Evolutionary conservation across 2,329 filamentous ascomycete species (phyloP), one percentile per base, ranked within the genome.

Genomic region (Paraphaeosphaeria minitans): DNA sequence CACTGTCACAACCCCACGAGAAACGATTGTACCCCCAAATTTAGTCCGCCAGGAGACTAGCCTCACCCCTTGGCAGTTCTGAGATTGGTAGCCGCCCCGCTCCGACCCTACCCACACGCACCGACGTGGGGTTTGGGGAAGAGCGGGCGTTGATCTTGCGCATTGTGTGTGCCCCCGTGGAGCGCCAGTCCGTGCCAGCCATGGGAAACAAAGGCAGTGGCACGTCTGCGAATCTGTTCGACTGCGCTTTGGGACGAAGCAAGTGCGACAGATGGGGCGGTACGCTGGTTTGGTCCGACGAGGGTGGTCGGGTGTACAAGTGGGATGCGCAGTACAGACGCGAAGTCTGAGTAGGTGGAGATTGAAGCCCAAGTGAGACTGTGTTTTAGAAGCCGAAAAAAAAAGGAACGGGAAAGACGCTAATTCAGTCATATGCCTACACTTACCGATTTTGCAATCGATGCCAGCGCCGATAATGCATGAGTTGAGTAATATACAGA

Each of bases 11-110:
- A 9, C 16, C 43, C 22, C 22, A 8, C 19, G 24, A 48, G 16
- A 48, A 7, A 6, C 10, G 27, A 53, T 63, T 75, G 66, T 75
- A 60, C 67, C 61, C 62, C 66, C 67, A 72, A 68, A 64, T 66
- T 73, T 76, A 76, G 73, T 74, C 74, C 59, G 57, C 72, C 60
- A 55, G 62, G 68, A 67, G 70, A 75, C 74, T 42, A 66, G 35
- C 71, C 70, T 71, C 68, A 56, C 70, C 66, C 71, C 62, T 54
- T 54, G 53, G 70, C 64, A 65, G 74, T 62, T 76, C 74, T 76
- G 74, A 70, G 69, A 69, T 61, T 63, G 58, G 63, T 67, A 60
- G 63, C 64, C 62, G 59, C 67, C 66, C 54, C n/a, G 29, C 16
- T 41, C 16, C 42, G 13, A n/a, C 33, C 33, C 31, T 31, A 37